phyloP scores from a whole-genome alignment of 441 rosid genomes.

The Populus trichocarpa region DNA sequence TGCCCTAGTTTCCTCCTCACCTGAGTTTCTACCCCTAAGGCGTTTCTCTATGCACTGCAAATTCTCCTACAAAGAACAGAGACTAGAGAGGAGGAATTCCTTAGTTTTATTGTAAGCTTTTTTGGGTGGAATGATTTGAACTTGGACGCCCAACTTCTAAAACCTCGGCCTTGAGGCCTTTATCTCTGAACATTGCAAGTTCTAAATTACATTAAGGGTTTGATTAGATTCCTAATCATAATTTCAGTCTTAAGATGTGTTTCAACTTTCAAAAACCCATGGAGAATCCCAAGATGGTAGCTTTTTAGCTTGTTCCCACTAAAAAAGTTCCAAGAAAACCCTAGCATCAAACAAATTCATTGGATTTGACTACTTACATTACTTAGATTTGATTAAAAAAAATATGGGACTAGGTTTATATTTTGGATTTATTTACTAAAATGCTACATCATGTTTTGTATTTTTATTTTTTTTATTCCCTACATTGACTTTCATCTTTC shows the following conservation, averaged over 20 bases:
- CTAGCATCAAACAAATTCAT: too few species aligned
- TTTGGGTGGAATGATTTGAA: background rate
- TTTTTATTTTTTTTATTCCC: too few species aligned
- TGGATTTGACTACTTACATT: too few species aligned
- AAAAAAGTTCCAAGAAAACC: too few species aligned
- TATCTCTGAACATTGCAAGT: too few species aligned
- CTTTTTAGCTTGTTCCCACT: background rate
- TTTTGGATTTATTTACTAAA: too few species aligned
- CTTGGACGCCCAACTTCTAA: background rate
- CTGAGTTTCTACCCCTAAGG: background rate
- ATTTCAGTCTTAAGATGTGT: background rate
- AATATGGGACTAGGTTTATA: too few species aligned
- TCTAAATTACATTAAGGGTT: too few species aligned
- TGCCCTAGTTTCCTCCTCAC: background rate
- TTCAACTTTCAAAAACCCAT: background rate
- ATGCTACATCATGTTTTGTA: too few species aligned
- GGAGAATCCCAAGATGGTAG: background rate
- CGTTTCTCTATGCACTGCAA: background rate
- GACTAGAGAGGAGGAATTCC: background rate
- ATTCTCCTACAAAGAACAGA: background rate
- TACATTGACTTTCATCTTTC: too few species aligned
- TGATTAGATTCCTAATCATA: background rate
- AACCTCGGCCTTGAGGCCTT: too few species aligned
- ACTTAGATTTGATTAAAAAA: too few species aligned
- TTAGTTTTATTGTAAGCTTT: background rate